phyloP scores from a whole-genome alignment of 1,139 yeast genomes.

The Debaryomycetaceae sp. region DNA sequence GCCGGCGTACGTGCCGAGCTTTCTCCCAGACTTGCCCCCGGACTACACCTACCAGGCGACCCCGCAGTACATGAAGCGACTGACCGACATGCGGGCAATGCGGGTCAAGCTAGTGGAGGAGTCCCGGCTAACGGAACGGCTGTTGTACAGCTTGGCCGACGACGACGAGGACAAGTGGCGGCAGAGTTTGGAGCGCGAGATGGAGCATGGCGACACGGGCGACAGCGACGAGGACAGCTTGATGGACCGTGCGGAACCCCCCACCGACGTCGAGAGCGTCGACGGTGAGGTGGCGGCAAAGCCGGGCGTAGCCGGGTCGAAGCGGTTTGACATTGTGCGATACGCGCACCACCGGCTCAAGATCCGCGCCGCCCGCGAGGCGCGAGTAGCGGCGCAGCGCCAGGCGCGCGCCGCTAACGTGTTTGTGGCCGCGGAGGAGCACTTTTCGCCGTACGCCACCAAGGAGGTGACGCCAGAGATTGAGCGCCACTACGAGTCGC shows the following conservation, averaged over 20 bases:
- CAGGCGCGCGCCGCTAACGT: conserved; percentile 29
- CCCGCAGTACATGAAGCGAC: conserved; percentile 56
- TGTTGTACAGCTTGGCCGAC: conserved; percentile 57
- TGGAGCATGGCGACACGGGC: conserved; percentile 14
- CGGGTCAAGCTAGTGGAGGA: conserved; percentile 73
- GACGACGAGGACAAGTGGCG: conserved; percentile 37
- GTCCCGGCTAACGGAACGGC: conserved; percentile 73
- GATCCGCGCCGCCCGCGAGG: conserved; percentile 17
- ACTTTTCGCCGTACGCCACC: conserved; percentile 36
- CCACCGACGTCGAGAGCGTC: conserved; percentile 3
- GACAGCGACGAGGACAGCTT: conserved; percentile 20
- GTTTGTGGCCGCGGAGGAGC: conserved; percentile 42
- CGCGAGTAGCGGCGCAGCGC: conserved; percentile 17
- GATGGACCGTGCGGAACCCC: conserved; percentile 14
- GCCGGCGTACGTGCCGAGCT: conserved; percentile 60
- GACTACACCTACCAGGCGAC: conserved; percentile 85
- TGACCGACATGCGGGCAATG: conserved; percentile 70
- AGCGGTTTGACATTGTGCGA: conserved; percentile 46
- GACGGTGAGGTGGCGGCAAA: conserved; percentile 12
- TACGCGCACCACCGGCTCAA: conserved; percentile 48
- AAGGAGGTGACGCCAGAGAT: conserved; percentile 22
- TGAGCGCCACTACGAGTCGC: conserved; percentile 19
- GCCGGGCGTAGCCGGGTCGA: conserved; percentile 7
- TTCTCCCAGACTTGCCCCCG: conserved; percentile 87
- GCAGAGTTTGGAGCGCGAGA: conserved; percentile 21